phyloP scores from a whole-genome alignment of 169 alveolate genomes.

The Plasmodium yoelii region DNA sequence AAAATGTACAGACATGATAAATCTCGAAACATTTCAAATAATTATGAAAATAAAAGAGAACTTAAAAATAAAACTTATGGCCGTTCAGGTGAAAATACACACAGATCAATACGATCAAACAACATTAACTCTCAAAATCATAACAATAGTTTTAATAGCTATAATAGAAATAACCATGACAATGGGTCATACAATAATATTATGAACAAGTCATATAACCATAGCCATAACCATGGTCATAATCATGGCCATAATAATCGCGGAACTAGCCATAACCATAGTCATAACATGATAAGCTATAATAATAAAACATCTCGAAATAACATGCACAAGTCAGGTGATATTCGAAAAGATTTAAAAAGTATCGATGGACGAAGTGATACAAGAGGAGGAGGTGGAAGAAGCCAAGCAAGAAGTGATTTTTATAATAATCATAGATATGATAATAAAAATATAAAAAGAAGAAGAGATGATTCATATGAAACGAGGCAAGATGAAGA shows the following conservation, averaged over 20 bases:
- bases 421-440: background rate
- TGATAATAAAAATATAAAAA: constrained; percentile 17
- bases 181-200: constrained; percentile 13
- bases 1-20: constrained; percentile 22
- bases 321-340: constrained; percentile 11
- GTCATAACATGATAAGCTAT: too few relatives aligned
- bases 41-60: constrained; percentile 35
- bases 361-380: constrained; percentile 10
- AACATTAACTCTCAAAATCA: constrained; percentile 1
- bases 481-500: constrained; percentile 16
- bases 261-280: background rate
- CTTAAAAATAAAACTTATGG: constrained; percentile 11
- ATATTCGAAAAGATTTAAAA: background rate
- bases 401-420: constrained; percentile 11
- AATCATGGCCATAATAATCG: background rate
- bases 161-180: background rate
- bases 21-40: background rate
- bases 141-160: background rate
- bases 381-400: background rate
- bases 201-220: background rate
- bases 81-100: background rate
- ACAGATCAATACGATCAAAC: constrained; percentile 3
- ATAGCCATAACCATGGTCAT: background rate
- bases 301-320: constrained; percentile 18
- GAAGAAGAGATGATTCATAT: constrained; percentile 52